Evolutionary conservation across 2,329 filamentous ascomycete genomes (phyloP).

Genomic region (Cercospora sp.): DNA sequence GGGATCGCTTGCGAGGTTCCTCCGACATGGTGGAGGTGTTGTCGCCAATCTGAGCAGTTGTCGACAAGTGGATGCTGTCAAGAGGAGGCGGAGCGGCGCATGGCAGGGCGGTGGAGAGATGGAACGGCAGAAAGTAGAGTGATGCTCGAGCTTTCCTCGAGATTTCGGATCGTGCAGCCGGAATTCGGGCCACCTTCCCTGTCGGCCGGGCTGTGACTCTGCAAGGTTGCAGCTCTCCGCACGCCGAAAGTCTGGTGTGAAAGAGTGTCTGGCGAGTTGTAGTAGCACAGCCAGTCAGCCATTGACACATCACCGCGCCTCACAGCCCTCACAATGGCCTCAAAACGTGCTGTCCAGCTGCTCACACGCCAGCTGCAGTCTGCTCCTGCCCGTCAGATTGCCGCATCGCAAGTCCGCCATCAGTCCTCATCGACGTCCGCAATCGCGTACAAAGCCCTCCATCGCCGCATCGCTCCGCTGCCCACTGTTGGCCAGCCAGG

Average conservation of each 20-base stretch:
- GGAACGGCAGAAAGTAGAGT: background rate
- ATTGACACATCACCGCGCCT: background rate
- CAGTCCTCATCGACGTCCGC: conserved; percentile 71
- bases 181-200: background rate
- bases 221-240: conserved; percentile 1
- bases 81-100: background rate
- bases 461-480: conserved; percentile 84
- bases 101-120: background rate
- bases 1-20: conserved; percentile 69
- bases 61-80: background rate
- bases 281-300: conserved; percentile 4
- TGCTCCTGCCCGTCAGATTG: conserved; percentile 19
- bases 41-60: background rate
- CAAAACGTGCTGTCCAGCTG: conserved; percentile 37
- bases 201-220: background rate
- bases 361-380: conserved; percentile 26
- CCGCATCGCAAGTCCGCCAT: conserved; percentile 34
- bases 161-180: conserved; percentile 1
- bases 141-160: conserved; percentile 8
- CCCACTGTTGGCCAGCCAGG: conserved; percentile 57
- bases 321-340: conserved; percentile 35
- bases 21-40: conserved; percentile 64
- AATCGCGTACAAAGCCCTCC: conserved; percentile 94
- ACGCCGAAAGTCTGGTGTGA: background rate
- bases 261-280: background rate